Base-by-base conservation (phyloP, 352 stramenopile genomes). In the Pilasporangium apinafurcum region DNA sequence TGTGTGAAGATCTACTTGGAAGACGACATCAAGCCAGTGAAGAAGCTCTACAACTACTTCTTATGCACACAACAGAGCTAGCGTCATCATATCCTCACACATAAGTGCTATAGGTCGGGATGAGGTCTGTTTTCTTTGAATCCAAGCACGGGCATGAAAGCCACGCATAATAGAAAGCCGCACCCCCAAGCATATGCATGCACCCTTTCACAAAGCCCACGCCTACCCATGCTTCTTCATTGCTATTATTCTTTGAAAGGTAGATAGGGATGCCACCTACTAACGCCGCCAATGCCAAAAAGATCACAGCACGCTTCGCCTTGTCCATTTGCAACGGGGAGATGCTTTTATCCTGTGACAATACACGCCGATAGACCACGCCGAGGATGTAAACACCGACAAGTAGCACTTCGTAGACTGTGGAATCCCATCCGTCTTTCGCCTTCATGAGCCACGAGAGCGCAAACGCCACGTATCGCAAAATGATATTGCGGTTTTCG, bases 401-500 rank as follows among this genome's bases (percentile, higher is more conserved):
- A 22, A 95, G 66, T 16, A 89, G 47, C 25, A 61, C 69, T 29
- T 92, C 78, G 54, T 78, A 92, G 13, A 65, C 29, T 13, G 75
- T 85, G 36, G 61, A 66, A 53, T 90, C 68, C 75, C 76, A 92
- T 9, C 69, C 65, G 63, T 95, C 83, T 48, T 88, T 91, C 40
- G 77, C 45, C 60, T 93, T 93, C 53, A 87, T 83, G 45, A 95
- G 76, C 83, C 81, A 93, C 26, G 81, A 52, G 33, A 82, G 48
- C 7, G 83, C 72, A 45, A 95, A 95, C 18, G 81, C 83, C 29
- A 89, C 49, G 51, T 93, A 95, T 22, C 83, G 81, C 56, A 95
- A 48, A 17, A 92, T 27, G 32, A 95, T 93, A 57, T 92, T 92
- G 59, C 57, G 64, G 48, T 88, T 79, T 40, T 95, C 79, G 48